A percentile compares a stretch with the other conserved stretches of the same genome.
phyloP scores from a whole-genome alignment of 352 stramenopile species.

The Globisporangium cederbergense region DNA sequence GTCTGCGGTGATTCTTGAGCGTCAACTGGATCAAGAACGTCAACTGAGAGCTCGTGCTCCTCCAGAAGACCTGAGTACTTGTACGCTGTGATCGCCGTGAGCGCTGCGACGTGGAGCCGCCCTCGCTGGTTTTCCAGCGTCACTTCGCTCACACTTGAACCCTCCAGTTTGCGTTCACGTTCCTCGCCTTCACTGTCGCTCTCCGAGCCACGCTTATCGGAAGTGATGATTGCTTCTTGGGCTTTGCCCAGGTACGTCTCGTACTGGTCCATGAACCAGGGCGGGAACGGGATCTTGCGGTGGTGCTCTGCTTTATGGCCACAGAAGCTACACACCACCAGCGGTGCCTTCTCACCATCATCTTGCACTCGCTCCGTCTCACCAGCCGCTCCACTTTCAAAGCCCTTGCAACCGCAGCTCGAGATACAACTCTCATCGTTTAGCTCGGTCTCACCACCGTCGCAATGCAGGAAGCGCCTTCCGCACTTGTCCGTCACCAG shows the following conservation, averaged over 20 bases:
- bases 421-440: neutral
- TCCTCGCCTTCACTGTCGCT: neutral
- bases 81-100: slow-evolving; percentile 12
- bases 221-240: neutral
- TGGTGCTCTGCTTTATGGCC: slow-evolving; percentile 31
- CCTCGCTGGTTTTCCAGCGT: slow-evolving; percentile 20
- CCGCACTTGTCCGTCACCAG: slow-evolving; percentile 24
- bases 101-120: slow-evolving; percentile 10
- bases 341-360: neutral
- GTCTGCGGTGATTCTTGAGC: neutral
- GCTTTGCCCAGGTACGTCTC: slow-evolving; percentile 38
- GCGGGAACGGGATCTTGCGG: slow-evolving; percentile 39
- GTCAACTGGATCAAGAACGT: no score
- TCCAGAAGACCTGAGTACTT: slow-evolving; percentile 9
- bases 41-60: neutral
- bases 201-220: neutral
- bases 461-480: slow-evolving; percentile 52
- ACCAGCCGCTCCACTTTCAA: slow-evolving; percentile 22
- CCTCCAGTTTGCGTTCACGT: no score
- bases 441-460: slow-evolving; percentile 14
- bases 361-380: no score
- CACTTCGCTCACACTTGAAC: slow-evolving; percentile 3
- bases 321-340: slow-evolving; percentile 43
- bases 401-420: slow-evolving; percentile 57
- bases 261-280: slow-evolving; percentile 72